phyloP scores from a whole-genome alignment of 495 filamentous ascomycete genomes.

The Paragyromitra xinjiangensis region DNA sequence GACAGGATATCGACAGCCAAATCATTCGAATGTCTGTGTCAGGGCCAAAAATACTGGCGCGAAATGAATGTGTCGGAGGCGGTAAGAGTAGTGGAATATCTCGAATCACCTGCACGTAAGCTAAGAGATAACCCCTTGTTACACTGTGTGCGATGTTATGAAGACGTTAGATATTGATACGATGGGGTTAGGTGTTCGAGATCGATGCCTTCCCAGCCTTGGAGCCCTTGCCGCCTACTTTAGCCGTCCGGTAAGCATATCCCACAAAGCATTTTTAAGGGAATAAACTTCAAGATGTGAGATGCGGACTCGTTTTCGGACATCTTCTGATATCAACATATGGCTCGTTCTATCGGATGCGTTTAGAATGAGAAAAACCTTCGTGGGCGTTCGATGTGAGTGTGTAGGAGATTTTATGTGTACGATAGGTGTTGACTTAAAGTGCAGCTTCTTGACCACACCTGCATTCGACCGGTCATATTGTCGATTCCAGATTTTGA shows the following conservation, averaged over 20 bases:
- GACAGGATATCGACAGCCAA: background rate
- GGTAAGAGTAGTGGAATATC: background rate
- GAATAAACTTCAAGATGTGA: no score
- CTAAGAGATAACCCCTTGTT: background rate
- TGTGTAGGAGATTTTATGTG: background rate
- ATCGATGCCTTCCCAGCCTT: background rate
- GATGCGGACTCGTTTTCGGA: no score
- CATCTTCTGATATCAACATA: no score
- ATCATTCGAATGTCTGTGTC: background rate
- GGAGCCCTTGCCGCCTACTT: background rate
- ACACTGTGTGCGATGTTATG: background rate
- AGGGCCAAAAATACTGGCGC: background rate
- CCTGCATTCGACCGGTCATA: background rate
- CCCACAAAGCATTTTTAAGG: background rate
- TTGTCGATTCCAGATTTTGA: background rate
- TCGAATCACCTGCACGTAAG: background rate
- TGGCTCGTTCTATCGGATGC: background rate
- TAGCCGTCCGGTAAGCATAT: background rate
- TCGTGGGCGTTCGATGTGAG: background rate
- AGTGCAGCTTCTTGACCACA: background rate
- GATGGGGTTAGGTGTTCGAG: background rate
- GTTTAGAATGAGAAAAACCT: background rate
- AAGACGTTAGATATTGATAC: background rate
- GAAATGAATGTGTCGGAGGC: background rate
- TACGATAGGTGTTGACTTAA: background rate